Evolutionary conservation across 441 rosid genomes (phyloP).

Genomic region (Euphorbia corollata): DNA sequence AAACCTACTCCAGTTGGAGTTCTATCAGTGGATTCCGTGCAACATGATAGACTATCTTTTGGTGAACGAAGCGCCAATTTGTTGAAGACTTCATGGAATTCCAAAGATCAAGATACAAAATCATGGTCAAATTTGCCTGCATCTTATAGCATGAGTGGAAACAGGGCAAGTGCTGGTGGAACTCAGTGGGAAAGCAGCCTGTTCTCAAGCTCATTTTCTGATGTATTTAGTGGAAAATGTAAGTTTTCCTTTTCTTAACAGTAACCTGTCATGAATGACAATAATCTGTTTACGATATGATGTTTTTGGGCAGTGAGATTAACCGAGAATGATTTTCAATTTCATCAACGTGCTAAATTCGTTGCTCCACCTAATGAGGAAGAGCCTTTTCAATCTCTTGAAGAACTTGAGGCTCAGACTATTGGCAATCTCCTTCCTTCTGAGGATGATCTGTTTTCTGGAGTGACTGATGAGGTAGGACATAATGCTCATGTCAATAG

Average conservation of each 20-base stretch:
- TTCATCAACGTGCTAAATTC: constrained; percentile 33
- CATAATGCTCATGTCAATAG: constrained; percentile 18
- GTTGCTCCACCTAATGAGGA: constrained; percentile 33
- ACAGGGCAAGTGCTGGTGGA: constrained; percentile 23
- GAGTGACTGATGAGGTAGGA: constrained; percentile 46
- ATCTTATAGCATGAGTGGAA: constrained; percentile 28
- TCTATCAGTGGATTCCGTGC: constrained; percentile 22
- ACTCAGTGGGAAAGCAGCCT: constrained; percentile 54
- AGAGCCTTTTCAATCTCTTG: constrained; percentile 50
- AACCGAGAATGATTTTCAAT: constrained; percentile 27
- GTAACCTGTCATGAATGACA: background rate
- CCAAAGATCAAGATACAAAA: constrained; percentile 30
- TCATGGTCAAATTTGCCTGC: constrained; percentile 28
- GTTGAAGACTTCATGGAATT: constrained; percentile 29
- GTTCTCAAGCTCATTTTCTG: constrained; percentile 66
- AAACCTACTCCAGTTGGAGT: constrained; percentile 24
- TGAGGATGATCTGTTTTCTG: constrained; percentile 72
- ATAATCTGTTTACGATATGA: constrained; percentile 14
- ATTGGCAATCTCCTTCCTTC: constrained; percentile 72
- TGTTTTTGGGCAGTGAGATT: constrained; percentile 43
- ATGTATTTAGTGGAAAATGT: constrained; percentile 49
- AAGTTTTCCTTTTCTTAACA: constrained; percentile 22
- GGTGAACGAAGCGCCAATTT: constrained; percentile 31
- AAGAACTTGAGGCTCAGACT: constrained; percentile 69
- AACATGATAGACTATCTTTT: constrained; percentile 27